Evolutionary conservation across 1,284 basidiomycete genomes (phyloP), one percentile per base, ranked within the genome.

Genomic region (Blastosporella zonata): DNA sequence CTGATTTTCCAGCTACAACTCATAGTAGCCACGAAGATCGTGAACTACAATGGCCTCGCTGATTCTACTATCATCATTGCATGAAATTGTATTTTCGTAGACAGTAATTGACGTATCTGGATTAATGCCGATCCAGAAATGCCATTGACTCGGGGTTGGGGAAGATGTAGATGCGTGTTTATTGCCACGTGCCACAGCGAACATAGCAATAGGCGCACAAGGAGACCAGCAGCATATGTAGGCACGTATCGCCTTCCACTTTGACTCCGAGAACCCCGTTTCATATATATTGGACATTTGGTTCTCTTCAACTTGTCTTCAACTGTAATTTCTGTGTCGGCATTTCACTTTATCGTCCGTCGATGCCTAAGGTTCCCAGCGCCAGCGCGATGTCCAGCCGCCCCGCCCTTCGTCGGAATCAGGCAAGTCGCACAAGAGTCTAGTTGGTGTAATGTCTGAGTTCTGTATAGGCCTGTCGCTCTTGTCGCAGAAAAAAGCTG

Each of bases 401-500:
- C 35, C 77, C 87, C 52, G 81, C 87, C 36, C 76, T 90, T 46
- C 81, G 87, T 48, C 76, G 88, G 66, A 90, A 90, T 63, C 87
- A 90, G 75, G 87, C 82, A 57, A 49, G 66, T 55, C 33, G 8
- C 20, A 31, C 18, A 34, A 17, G 17, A 34, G 8, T 23, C 37
- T 18, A 25, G 25, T 25, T 31, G 3, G 12, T 20, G 18, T 18
- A 1, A 37, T 13, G 1, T 25, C n/a, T 18, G 27, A 47, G 29
- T 12, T 6, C 10, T 37, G 8, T 20, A 8, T 29, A 90, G 86
- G 87, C 88, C 40, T 90, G 88, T 66, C 76, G 84, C 36, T 80
- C 86, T 31, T 90, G 87, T 67, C 81, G 88, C 54, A 88, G 83
- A 65, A 75, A 86, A 62, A 90, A 90, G 67, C 77, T 90, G 56